A percentile compares a stretch with the other conserved stretches of the same genome.
Conservation (phyloP, 2,329 filamentous ascomycete species). For the Cladophialophora immunda region DNA sequence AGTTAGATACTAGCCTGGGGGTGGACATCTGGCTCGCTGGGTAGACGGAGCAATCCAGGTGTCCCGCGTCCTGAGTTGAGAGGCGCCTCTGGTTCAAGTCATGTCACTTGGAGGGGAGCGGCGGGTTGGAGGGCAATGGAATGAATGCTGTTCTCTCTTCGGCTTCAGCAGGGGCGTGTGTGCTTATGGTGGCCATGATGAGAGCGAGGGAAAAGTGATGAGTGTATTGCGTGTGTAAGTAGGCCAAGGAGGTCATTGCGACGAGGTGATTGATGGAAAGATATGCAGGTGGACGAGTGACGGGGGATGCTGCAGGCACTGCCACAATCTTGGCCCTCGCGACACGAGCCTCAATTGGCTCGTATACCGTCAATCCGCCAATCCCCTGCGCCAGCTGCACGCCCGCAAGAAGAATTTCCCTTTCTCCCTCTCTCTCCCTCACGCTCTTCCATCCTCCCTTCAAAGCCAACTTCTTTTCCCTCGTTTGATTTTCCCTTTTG, state of each 20-base stretch:
- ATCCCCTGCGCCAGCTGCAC: neutral
- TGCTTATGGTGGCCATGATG: constrained; percentile 5
- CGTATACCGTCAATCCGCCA: neutral
- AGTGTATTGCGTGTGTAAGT: constrained; percentile 1
- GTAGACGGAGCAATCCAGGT: neutral
- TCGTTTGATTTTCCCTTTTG: neutral
- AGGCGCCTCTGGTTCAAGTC: no score
- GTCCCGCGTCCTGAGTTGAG: no score
- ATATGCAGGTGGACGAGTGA: neutral
- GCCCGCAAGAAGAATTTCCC: constrained; percentile 7
- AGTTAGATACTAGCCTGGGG: no score
- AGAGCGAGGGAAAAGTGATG: neutral
- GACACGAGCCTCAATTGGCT: constrained; percentile 9
- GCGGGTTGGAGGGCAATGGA: no score
- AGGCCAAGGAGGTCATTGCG: neutral
- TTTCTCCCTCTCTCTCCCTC: constrained; percentile 5
- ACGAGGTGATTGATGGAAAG: constrained; percentile 11
- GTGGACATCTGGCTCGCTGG: no score
- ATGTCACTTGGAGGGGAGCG: no score
- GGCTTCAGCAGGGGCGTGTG: constrained; percentile 4
- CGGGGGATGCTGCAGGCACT: constrained; percentile 25
- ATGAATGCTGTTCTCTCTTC: neutral
- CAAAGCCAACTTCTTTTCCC: constrained; percentile 20
- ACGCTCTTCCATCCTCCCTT: constrained; percentile 9
- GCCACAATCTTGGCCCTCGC: constrained; percentile 22